Base-by-base conservation (phyloP, 2,329 filamentous ascomycete species). In the Exophiala sideris region DNA sequence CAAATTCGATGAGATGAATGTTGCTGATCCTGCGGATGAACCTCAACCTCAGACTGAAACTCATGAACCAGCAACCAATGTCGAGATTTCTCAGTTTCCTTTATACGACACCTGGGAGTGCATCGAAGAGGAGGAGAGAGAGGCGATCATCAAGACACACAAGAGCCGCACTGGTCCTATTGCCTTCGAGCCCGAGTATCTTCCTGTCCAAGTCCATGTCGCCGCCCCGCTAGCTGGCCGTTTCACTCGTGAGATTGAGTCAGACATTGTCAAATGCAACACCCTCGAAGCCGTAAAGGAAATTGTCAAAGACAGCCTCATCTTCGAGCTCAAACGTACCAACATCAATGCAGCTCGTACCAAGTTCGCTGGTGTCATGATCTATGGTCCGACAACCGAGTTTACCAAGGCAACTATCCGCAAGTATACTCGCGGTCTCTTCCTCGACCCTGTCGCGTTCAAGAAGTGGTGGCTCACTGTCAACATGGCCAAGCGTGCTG, bases 391-490 rank as follows among this genome's bases (percentile, higher is more conserved):
- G 6, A 36, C 49, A 38, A 45, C 32, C 32, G 48, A 52, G 32
- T 52, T 56, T 32, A 32, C 42, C 9, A 42, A 18, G 3, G 40
- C 42, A 18, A 44, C 36, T 12, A 52, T 52, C 48, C 24, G 35
- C 12, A 42, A 42, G 14, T 36, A 38, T 38, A 56, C 53, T 10
- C 48, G 53, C 24, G 53, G 53, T 21, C 48, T 56, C 5, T 56
- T 56, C 29, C 36, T 56, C n/a, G 40, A 48, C 14, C 47, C 50
- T 14, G 53, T 35, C 42, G 48, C 53, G 6, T 56, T 24, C 53
- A 56, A 56, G 38, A 48, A 52, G 16, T 56, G 53, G 53, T 56
- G 53, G 53, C 9, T 56, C 7, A 46, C 29, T 11, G 48, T 56
- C 36, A 34, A 33, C 20, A 48, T 33, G 38, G 32, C 44, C 3